Base-by-base conservation (phyloP, 768 basidiomycete species). In the Lactifluus subvellereus region DNA sequence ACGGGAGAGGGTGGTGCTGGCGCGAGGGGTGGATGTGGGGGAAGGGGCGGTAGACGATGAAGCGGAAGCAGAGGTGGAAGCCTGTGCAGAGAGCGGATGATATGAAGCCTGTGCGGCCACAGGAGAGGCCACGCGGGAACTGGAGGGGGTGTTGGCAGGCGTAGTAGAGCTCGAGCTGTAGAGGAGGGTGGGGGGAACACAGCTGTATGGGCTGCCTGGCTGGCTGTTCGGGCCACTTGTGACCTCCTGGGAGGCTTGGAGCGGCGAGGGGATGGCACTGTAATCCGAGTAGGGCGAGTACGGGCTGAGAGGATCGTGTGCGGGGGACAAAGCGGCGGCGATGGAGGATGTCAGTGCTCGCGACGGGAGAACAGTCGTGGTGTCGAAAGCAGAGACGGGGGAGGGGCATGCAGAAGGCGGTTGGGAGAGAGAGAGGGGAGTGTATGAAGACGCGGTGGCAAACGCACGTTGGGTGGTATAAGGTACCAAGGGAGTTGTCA, bases 221-320 rank as follows among this genome's bases (percentile, higher is more conserved):
- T 66, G 62, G 54, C 63, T 65, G 38, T 27, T 37, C 20, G 62
- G 52, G 10, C 57, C 40, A 32, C 56, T 50, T 22, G 22, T 16
- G 38, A 13, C 30, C 14, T 57, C 55, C 7, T 57, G 50, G 0
- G 85, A 80, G 30, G 83, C 85, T 0, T 86, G 87, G 76, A 89
- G 79, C 13, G 80, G 78, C 0, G 80, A 78, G 0, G 60, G 27
- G 37, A 59, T n/a, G 32, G 62, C 37, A 49, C 82, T 82, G 72
- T 85, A 89, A 62, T 88, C 86, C 0, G 79, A 74, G 66, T 87
- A 89, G 48, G 84, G 82, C 14, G 86, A 84, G 66, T 88, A 89
- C 1, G 82, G 71, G 69, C 86, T 88, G 76, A 89, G 88, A 1
- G 83, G 83, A 1, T 87, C 84, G 54, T 72, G 71, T 61, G 76